Evolutionary conservation across 2,329 filamentous ascomycete species (phyloP).

Genomic region (Lachnellula subtilissima): DNA sequence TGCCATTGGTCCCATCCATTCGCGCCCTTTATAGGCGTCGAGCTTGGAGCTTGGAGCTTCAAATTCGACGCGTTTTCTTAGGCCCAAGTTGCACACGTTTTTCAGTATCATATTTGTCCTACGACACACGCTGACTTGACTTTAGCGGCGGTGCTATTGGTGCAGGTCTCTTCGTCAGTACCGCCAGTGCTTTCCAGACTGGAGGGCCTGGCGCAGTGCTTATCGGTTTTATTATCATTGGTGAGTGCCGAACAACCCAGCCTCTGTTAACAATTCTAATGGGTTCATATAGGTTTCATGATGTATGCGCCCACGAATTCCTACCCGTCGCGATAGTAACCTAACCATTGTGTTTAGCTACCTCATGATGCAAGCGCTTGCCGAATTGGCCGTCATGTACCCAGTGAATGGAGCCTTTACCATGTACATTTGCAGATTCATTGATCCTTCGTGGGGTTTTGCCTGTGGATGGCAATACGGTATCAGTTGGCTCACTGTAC

Average conservation of each 20-base stretch:
- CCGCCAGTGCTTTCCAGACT: constrained; percentile 26
- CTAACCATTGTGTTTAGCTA: background rate
- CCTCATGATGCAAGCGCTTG: constrained; percentile 60
- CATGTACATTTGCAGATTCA: constrained; percentile 85
- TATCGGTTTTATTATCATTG: constrained; percentile 29
- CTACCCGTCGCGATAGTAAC: constrained; percentile 49
- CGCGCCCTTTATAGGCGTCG: too few species aligned
- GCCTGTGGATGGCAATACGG: constrained; percentile 90
- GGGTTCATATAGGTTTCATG: constrained; percentile 1
- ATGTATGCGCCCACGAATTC: constrained; percentile 71
- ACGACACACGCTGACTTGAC: too few species aligned
- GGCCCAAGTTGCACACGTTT: too few species aligned
- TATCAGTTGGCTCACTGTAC: constrained; percentile 75
- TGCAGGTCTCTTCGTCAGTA: constrained; percentile 63
- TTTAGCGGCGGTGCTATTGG: constrained; percentile 24
- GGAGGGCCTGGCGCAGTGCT: constrained; percentile 35
- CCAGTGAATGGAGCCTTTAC: constrained; percentile 89
- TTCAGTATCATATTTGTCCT: too few species aligned
- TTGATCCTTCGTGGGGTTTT: constrained; percentile 91
- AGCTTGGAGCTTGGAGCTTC: too few species aligned
- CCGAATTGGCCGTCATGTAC: constrained; percentile 87
- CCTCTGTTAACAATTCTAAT: too few species aligned
- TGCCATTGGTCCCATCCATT: too few species aligned
- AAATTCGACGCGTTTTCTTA: too few species aligned
- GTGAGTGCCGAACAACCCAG: constrained; percentile 56